Evolutionary conservation across 2,329 filamentous ascomycete species (phyloP), one percentile per base, ranked within the genome.

Genomic region (Alternaria alternata): DNA sequence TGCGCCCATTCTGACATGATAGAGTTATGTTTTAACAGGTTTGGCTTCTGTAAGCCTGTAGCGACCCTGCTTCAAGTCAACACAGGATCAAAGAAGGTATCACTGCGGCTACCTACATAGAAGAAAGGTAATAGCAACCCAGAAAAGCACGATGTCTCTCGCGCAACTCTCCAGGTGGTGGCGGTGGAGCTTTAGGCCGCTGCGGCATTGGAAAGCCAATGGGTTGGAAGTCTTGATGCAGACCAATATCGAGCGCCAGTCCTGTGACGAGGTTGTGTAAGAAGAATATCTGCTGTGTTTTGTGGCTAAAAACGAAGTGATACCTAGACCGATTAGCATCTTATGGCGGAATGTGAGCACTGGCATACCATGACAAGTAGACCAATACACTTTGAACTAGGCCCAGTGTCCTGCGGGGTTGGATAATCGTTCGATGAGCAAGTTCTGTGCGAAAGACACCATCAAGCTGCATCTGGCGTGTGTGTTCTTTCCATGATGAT

Each of bases 271-370:
- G 61, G 36, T 76, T 73, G 24, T 76, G 69, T 3, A 78, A 54
- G 20, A 74, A 73, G 44, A 74, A 75, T 16, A 71, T 75, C 38
- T 74, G 73, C 52, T 78, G 74, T 7, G 75, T 76, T 46, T 76
- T 75, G 56, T 77, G 75, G 44, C 71, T 75, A 38, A 76, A 76
- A 0, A 75, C 63, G 30, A 74, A 78, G 38, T 77, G 75, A 41
- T 78, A 77, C 71, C 74, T 77, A 41, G 3, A 4, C 1, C 2
- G 20, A 18, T 70, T 2, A 67, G 65, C 49, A 51, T 14, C 42
- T 14, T n/a, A 12, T 5, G 20, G 0, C 1, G 18, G 3, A 12
- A 11, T 16, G 24, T 16, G 30, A 26, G 38, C 22, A 24, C n/a
- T 4, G 18, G 44, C 62, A 22, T 56, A 75, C 75, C 75, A 76